phyloP scores from a whole-genome alignment of 129 eudicot genomes.

The Pulicaria dysenterica region DNA sequence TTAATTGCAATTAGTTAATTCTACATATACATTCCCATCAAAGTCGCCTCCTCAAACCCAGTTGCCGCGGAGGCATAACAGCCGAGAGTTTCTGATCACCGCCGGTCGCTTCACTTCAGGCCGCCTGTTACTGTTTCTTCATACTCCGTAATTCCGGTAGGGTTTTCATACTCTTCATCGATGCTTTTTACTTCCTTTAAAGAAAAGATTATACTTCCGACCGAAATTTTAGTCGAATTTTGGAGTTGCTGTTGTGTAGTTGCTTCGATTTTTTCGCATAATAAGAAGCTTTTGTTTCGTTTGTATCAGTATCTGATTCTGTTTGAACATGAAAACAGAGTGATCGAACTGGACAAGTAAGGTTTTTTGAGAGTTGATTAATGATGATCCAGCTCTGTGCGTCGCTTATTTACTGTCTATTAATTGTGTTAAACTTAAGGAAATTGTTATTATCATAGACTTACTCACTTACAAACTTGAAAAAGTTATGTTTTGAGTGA shows the following conservation, averaged over 20 bases:
- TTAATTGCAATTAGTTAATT: neutral
- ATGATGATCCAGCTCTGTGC: neutral
- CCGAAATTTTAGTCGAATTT: conserved; percentile 20
- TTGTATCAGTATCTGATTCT: neutral
- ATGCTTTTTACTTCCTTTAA: conserved; percentile 4
- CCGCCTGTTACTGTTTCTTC: conserved; percentile 8
- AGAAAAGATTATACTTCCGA: neutral
- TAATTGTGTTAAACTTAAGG: neutral
- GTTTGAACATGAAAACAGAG: neutral
- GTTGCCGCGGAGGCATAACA: conserved; percentile 30
- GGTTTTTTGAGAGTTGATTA: conserved; percentile 2
- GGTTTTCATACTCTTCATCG: conserved; percentile 9
- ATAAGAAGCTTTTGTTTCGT: neutral
- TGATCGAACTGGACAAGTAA: conserved; percentile 15
- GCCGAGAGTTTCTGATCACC: conserved; percentile 13
- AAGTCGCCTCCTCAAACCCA: conserved; percentile 25
- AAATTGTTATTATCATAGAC: neutral
- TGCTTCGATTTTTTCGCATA: neutral
- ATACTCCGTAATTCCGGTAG: conserved; percentile 21
- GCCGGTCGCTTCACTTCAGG: conserved; percentile 25
- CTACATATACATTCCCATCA: neutral
- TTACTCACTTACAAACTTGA: too few species aligned
- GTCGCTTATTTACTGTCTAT: conserved; percentile 10
- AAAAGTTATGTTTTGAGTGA: too few species aligned
- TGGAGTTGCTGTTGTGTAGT: conserved; percentile 10